Conservation (phyloP, 2,329 filamentous ascomycete species). For the Paradendryphiella salina region DNA sequence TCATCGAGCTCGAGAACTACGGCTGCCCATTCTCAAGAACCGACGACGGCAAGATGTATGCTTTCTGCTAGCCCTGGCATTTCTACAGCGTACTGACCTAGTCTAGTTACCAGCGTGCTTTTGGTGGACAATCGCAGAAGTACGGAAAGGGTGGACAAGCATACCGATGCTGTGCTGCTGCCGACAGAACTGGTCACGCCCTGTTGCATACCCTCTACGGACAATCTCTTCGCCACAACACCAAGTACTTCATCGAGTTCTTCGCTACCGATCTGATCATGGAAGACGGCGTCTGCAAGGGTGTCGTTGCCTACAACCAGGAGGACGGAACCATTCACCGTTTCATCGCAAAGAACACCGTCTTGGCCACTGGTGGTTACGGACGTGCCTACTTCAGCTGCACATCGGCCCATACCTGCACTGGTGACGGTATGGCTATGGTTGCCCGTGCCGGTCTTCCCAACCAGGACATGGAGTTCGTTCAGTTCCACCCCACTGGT, state of each 20-base stretch:
- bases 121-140: conserved; percentile 95
- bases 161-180: conserved; percentile 94
- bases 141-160: conserved; percentile 97
- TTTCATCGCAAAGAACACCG: conserved; percentile 95
- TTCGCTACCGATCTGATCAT: conserved; percentile 97
- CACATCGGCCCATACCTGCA: conserved; percentile 97
- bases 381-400: conserved; percentile 98
- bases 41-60: conserved; percentile 88
- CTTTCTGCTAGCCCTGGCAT: background rate
- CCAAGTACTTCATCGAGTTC: conserved; percentile 99
- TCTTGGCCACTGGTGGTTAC: conserved; percentile 95
- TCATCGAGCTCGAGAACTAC: conserved; percentile 96
- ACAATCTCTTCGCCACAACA: conserved; percentile 95
- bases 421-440: conserved; percentile 99
- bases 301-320: conserved; percentile 97
- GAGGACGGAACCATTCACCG: conserved; percentile 97
- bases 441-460: conserved; percentile 95
- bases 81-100: conserved; percentile 10
- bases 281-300: conserved; percentile 95
- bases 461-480: conserved; percentile 99
- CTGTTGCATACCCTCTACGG: conserved; percentile 98
- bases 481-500: conserved; percentile 98
- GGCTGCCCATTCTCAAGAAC: conserved; percentile 96
- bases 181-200: conserved; percentile 95
- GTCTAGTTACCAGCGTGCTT: conserved; percentile 88